A percentile compares a stretch with the other conserved stretches of the same genome.
Conservation (phyloP, 2,329 filamentous ascomycete species). For the Trichophyton equinum region DNA sequence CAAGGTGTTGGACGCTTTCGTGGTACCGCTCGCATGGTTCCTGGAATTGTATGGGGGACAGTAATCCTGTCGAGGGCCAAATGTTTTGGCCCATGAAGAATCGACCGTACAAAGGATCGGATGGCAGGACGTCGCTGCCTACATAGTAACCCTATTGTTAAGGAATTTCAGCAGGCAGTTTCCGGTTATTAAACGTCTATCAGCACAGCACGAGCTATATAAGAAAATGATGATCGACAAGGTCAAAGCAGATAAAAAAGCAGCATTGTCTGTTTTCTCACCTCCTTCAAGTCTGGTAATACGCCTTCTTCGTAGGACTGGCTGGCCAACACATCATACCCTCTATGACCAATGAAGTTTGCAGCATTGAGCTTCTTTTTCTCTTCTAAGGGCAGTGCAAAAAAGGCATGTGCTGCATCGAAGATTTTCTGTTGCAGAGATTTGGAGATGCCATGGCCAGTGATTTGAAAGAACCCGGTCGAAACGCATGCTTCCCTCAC, state of each 20-base stretch:
- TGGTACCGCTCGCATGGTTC: neutral
- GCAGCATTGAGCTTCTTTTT: slow-evolving; percentile 3
- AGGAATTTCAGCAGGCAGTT: neutral
- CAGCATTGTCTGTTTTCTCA: neutral
- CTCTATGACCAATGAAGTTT: neutral
- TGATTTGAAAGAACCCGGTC: slow-evolving; percentile 3
- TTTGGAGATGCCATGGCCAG: neutral
- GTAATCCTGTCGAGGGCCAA: neutral
- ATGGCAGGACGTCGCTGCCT: neutral
- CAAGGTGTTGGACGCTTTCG: neutral
- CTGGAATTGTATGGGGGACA: neutral
- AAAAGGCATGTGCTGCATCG: slow-evolving; percentile 1
- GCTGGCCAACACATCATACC: slow-evolving; percentile 5
- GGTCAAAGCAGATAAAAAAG: neutral
- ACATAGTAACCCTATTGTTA: neutral
- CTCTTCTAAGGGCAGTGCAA: neutral
- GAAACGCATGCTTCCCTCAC: slow-evolving; percentile 1
- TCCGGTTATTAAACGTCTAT: neutral
- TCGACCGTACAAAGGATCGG: neutral
- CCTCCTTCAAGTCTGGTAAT: slow-evolving; percentile 4
- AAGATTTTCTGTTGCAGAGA: neutral
- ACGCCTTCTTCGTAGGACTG: slow-evolving; percentile 4
- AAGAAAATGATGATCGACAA: neutral
- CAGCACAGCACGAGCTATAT: neutral
- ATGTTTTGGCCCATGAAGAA: neutral